A percentile compares a stretch with the other conserved stretches of the same genome.
These are phyloP conservation scores for Phaeotremella skinneri DNA, from an alignment of 768 basidiomycete genomes.

Conservation along the genomic window DNA sequence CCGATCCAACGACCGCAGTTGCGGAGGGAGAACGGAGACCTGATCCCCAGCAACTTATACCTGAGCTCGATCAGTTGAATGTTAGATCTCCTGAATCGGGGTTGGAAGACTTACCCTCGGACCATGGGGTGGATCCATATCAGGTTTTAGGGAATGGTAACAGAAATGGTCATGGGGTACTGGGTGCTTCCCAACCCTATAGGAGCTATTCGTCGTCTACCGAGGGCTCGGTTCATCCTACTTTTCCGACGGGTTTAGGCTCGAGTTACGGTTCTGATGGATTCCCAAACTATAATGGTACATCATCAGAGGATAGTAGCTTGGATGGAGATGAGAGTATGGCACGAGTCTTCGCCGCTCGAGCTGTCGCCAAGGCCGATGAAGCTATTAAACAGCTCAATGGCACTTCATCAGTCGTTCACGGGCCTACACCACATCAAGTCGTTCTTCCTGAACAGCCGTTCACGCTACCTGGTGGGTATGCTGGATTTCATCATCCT, in stretches of 20 bases:
- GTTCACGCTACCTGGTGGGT: conserved; percentile 23
- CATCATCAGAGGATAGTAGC: conserved; percentile 15
- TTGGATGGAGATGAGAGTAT: conserved; percentile 4
- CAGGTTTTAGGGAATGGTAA: not conserved
- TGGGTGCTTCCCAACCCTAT: conserved; percentile 11
- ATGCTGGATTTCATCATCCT: conserved; percentile 22
- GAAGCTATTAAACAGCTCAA: conserved; percentile 40
- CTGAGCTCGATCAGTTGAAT: conserved; percentile 6
- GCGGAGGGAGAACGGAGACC: not conserved
- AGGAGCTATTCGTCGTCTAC: conserved; percentile 35
- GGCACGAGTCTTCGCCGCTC: conserved; percentile 21
- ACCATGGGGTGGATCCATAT: not conserved
- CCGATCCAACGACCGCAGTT: not conserved
- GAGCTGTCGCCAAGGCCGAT: conserved; percentile 39
- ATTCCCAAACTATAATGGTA: conserved; percentile 21
- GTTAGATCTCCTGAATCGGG: not conserved
- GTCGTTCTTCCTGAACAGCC: conserved; percentile 14
- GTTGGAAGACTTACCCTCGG: not conserved
- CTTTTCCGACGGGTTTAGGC: conserved; percentile 30
- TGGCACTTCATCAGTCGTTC: conserved; percentile 36
- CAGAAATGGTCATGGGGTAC: conserved; percentile 3
- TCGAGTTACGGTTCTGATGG: conserved; percentile 45
- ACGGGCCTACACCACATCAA: conserved; percentile 18
- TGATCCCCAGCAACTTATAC: not conserved
- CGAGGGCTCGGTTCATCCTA: conserved; percentile 26